Evolutionary conservation across 1,284 basidiomycete species (phyloP).

Genomic region (Trametes hirsuta): DNA sequence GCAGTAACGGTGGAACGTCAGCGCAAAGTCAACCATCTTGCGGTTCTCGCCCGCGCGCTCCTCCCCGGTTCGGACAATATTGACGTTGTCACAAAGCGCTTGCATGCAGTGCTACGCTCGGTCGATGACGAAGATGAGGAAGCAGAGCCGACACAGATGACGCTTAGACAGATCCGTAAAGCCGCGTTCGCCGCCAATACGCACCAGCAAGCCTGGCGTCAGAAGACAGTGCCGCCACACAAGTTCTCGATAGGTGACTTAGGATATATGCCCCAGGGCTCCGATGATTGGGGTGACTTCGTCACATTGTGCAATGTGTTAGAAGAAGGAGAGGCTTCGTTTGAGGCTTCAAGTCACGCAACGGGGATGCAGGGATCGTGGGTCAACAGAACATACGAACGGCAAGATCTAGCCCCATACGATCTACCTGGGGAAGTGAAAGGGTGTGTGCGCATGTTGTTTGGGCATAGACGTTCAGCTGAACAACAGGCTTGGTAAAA

Average conservation of each 20-base stretch:
- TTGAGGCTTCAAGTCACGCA: slow-evolving; percentile 19
- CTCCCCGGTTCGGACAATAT: slow-evolving; percentile 35
- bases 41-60: slow-evolving; percentile 40
- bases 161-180: slow-evolving; percentile 44
- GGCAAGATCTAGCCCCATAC: slow-evolving; percentile 31
- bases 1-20: slow-evolving; percentile 18
- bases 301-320: slow-evolving; percentile 46
- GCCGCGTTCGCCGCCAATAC: slow-evolving; percentile 39
- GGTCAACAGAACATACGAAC: slow-evolving; percentile 23
- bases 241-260: slow-evolving; percentile 49
- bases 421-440: slow-evolving; percentile 37
- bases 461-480: no score
- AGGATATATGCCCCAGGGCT: slow-evolving; percentile 45
- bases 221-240: slow-evolving; percentile 41
- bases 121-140: slow-evolving; percentile 32
- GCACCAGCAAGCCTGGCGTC: slow-evolving; percentile 47
- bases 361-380: slow-evolving; percentile 31
- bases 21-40: slow-evolving; percentile 35
- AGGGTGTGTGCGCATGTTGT: slow-evolving; percentile 38
- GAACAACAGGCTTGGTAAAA: neutral
- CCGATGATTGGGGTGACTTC: slow-evolving; percentile 37
- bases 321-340: slow-evolving; percentile 23
- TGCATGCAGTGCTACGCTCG: slow-evolving; percentile 39
- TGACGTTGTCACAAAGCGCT: slow-evolving; percentile 19
- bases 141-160: slow-evolving; percentile 25